A percentile compares a stretch with the other conserved stretches of the same genome.
phyloP scores from a whole-genome alignment of 2,329 filamentous ascomycete species.

The Diaporthe longicolla region DNA sequence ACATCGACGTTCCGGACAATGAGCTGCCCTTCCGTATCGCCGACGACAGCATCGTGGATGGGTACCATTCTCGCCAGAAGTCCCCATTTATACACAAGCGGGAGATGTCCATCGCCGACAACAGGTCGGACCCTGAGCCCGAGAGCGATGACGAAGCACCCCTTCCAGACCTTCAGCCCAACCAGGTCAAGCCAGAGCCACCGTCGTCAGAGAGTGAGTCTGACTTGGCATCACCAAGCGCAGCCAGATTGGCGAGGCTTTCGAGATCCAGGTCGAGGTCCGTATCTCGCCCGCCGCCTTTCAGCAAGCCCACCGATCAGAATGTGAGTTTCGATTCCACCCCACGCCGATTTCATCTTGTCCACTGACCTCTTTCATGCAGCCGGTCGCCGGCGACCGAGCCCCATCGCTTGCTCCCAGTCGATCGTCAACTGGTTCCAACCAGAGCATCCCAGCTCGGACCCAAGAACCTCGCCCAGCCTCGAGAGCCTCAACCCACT shows the following conservation, averaged over 20 bases:
- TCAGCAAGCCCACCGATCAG: not conserved
- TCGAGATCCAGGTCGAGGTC: conserved; percentile 41
- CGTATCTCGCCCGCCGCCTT: conserved; percentile 14
- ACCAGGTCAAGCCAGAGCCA: conserved; percentile 12
- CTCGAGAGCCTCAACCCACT: not conserved
- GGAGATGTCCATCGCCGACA: conserved; percentile 5
- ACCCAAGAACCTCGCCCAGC: not conserved
- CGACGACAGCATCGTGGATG: conserved; percentile 10
- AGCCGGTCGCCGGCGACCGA: not conserved
- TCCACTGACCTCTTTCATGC: not conserved
- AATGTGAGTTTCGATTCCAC: conserved; percentile 23
- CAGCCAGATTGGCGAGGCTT: conserved; percentile 27
- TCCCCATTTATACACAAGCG: conserved; percentile 39
- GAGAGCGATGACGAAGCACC: not conserved
- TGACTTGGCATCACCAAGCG: conserved; percentile 29
- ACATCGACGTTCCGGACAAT: not conserved
- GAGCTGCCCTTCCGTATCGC: conserved; percentile 3
- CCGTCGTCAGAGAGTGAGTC: not conserved
- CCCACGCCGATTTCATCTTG: not conserved
- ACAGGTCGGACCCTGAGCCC: not conserved
- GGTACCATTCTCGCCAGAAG: not conserved
- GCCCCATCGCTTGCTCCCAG: not conserved
- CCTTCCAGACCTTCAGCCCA: conserved; percentile 22
- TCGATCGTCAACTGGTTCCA: conserved; percentile 38
- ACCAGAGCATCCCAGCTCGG: conserved; percentile 37